Evolutionary conservation across 805 yeast species (phyloP), one percentile per base, ranked within the genome.

Genomic region (Wickerhamomyces alni): DNA sequence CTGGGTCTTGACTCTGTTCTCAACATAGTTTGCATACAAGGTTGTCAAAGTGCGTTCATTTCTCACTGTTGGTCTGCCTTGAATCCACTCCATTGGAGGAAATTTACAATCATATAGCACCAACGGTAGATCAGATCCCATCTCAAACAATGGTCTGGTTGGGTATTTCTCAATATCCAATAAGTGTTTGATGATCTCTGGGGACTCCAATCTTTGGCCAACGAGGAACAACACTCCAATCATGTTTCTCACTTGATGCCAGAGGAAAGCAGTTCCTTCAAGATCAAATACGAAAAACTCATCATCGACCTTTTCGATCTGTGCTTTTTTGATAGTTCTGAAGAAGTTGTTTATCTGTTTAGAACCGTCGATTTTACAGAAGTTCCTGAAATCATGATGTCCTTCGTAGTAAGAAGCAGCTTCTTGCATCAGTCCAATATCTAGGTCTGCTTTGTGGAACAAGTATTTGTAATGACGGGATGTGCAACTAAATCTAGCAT

Each of bases 211-310:
- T 13, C 67, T 67, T 59, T 88, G 95, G 1, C 96, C 99, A 8
- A 88, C 79, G 18, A 83, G 61, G 39, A 93, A 76, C 40, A 93
- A 58, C 10, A 84, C 67, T 0, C 95, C 96, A 66, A 88, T 76
- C 93, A 93, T 93, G 50, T 95, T 88, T 42, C 99, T 74, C 16
- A 93, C 99, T 61, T 93, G 99, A 58, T 93, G 98, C 98, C 98
- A 93, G 40, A 93, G 63, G 51, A 93, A 93, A 8, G 98, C 99
- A 2, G 85, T 69, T 0, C 99, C 99, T 45, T 74, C 70, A 38
- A 93, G 64, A 56, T 87, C 88, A 58, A 91, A 78, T 41, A 80
- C 81, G 52, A 69, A 84, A 39, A 75, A 68, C 5, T 73, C 76
- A 25, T 67, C 61, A 17, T 51, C 52, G 3, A 65, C 40, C 8